Conservation (phyloP, 768 basidiomycete species). For the Pholiota molesta region DNA sequence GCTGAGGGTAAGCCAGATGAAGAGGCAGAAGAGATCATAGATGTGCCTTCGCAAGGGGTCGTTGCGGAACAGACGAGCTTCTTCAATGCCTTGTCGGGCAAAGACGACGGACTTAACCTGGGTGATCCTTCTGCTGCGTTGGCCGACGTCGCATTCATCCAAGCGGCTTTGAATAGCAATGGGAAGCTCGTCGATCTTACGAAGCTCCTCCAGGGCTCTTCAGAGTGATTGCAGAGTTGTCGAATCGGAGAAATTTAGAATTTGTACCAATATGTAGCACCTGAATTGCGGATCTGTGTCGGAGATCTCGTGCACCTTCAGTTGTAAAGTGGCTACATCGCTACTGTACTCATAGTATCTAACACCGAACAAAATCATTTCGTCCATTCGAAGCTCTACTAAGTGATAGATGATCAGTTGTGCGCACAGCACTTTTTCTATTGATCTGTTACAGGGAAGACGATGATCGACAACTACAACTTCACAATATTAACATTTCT, state of each 20-base stretch:
- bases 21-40: slow-evolving; percentile 52
- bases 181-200: slow-evolving; percentile 62
- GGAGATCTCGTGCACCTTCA: slow-evolving; percentile 19
- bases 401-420: neutral
- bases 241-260: slow-evolving; percentile 23
- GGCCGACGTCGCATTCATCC: slow-evolving; percentile 76
- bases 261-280: slow-evolving; percentile 2
- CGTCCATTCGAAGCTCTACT: neutral
- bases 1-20: slow-evolving; percentile 42
- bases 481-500: neutral
- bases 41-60: slow-evolving; percentile 54
- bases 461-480: neutral
- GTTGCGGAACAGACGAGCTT: slow-evolving; percentile 60
- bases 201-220: slow-evolving; percentile 28
- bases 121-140: slow-evolving; percentile 69
- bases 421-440: neutral
- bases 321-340: slow-evolving; percentile 7
- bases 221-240: slow-evolving; percentile 6
- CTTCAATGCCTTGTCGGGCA: slow-evolving; percentile 54
- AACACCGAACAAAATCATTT: neutral
- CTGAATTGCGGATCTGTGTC: slow-evolving; percentile 20
- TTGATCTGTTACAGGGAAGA: neutral
- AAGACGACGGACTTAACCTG: slow-evolving; percentile 47
- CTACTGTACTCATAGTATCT: neutral
- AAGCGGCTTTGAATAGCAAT: slow-evolving; percentile 72